These are phyloP conservation scores for Venustampulla echinocandica DNA, from an alignment of 495 filamentous ascomycete species.

Conservation along the genomic window DNA sequence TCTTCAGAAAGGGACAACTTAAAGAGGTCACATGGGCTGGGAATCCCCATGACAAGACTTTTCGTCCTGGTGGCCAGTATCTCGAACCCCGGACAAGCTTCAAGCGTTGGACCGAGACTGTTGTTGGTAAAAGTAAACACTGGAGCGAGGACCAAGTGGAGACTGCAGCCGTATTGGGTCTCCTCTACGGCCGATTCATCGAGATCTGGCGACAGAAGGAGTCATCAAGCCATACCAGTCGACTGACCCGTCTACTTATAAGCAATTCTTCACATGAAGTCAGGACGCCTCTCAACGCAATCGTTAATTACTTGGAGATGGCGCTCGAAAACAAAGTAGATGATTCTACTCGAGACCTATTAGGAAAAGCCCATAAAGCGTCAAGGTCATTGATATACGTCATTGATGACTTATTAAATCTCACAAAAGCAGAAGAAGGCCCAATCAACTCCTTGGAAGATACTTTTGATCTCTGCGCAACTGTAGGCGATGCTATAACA, in stretches of 20 bases:
- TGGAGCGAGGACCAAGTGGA: conserved; percentile 56
- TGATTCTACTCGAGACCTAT: conserved; percentile 65
- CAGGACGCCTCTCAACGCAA: conserved; percentile 83
- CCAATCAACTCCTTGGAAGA: conserved; percentile 72
- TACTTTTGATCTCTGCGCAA: conserved; percentile 59
- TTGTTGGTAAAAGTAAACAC: conserved; percentile 60
- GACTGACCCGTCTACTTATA: conserved; percentile 62
- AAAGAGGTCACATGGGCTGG: conserved; percentile 78
- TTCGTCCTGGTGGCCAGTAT: conserved; percentile 54
- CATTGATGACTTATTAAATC: conserved; percentile 85
- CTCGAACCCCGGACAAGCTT: conserved; percentile 70
- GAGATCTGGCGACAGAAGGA: conserved; percentile 86
- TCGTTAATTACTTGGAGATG: conserved; percentile 29
- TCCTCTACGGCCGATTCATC: conserved; percentile 29
- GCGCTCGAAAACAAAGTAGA: conserved; percentile 15
- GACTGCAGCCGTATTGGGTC: conserved; percentile 8
- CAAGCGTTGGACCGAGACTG: conserved; percentile 62
- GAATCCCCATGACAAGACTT: conserved; percentile 76
- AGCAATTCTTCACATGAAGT: conserved; percentile 33
- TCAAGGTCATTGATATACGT: conserved; percentile 91
- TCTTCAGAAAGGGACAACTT: conserved; percentile 73
- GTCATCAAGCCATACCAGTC: conserved; percentile 68
- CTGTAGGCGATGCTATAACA: conserved; percentile 67
- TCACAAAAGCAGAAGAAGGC: conserved; percentile 81
- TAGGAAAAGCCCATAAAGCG: conserved; percentile 76